phyloP scores from a whole-genome alignment of 2,329 filamentous ascomycete species.

The Aspergillus clavatus region DNA sequence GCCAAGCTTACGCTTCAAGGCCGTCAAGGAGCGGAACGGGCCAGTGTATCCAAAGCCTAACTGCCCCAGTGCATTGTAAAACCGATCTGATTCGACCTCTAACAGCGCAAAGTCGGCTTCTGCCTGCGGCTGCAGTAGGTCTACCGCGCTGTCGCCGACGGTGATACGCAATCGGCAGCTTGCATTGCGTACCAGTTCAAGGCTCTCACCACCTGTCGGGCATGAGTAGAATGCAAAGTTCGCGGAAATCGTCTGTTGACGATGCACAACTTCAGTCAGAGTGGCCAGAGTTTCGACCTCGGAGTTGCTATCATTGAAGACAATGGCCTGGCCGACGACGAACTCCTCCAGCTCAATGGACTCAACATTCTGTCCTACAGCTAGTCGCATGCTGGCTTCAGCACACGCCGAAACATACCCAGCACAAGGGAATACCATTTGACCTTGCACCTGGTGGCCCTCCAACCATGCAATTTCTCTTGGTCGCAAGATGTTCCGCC shows the following conservation, averaged over 20 bases:
- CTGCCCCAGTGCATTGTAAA: neutral
- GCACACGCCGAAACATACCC: slow-evolving; percentile 15
- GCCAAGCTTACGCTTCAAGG: neutral
- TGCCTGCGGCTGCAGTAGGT: neutral
- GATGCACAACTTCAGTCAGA: slow-evolving; percentile 1
- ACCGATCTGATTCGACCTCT: neutral
- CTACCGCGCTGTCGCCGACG: neutral
- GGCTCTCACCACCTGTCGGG: neutral
- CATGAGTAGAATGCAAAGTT: slow-evolving; percentile 1
- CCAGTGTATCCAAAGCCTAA: slow-evolving; percentile 3
- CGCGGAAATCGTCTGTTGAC: neutral
- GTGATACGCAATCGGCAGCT: neutral
- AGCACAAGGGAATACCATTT: slow-evolving; percentile 25
- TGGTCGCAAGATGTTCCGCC: neutral
- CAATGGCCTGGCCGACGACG: neutral
- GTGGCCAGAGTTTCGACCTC: slow-evolving; percentile 11
- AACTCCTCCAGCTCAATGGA: neutral
- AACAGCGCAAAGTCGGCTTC: neutral
- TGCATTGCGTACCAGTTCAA: neutral
- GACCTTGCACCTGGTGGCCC: slow-evolving; percentile 24
- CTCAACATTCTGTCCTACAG: neutral
- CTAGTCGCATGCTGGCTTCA: slow-evolving; percentile 10
- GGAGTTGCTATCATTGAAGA: slow-evolving; percentile 6
- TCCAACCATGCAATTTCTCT: slow-evolving; percentile 25
- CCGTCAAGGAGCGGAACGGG: neutral